Percentiles rank a stretch among this genome's conserved stretches.
These are phyloP conservation scores for Trichophyton simii DNA, from an alignment of 2,329 filamentous ascomycete genomes.

Conservation along the genomic window DNA sequence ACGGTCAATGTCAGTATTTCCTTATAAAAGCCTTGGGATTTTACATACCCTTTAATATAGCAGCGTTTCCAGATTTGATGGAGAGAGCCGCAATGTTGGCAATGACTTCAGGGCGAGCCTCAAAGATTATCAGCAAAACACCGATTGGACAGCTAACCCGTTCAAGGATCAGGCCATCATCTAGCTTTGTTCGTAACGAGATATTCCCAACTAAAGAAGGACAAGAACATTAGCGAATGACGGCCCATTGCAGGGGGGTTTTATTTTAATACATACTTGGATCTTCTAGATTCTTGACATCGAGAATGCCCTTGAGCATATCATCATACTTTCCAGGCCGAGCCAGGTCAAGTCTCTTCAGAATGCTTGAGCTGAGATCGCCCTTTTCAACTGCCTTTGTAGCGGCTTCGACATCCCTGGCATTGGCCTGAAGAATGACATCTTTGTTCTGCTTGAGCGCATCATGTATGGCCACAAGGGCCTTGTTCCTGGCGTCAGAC, in stretches of 20 bases:
- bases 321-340: slow-evolving; percentile 90
- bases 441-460: slow-evolving; percentile 59
- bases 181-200: slow-evolving; percentile 70
- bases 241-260: neutral
- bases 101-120: slow-evolving; percentile 93
- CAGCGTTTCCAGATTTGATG: slow-evolving; percentile 93
- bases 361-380: slow-evolving; percentile 63
- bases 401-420: slow-evolving; percentile 64
- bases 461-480: slow-evolving; percentile 68
- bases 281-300: slow-evolving; percentile 73
- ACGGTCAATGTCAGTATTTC: neutral
- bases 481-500: slow-evolving; percentile 64
- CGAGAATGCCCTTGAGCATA: slow-evolving; percentile 88
- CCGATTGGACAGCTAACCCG: slow-evolving; percentile 89
- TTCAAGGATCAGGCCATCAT: slow-evolving; percentile 74
- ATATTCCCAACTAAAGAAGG: slow-evolving; percentile 58
- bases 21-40: neutral
- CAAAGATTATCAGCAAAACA: slow-evolving; percentile 96
- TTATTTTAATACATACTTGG: slow-evolving; percentile 50
- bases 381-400: slow-evolving; percentile 61
- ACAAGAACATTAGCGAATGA: slow-evolving; percentile 5
- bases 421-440: slow-evolving; percentile 75
- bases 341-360: slow-evolving; percentile 76
- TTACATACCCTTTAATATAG: slow-evolving; percentile 69
- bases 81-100: slow-evolving; percentile 93